Evolutionary conservation across 305 asterid species (phyloP).

Genomic region (Solanum chacoense): DNA sequence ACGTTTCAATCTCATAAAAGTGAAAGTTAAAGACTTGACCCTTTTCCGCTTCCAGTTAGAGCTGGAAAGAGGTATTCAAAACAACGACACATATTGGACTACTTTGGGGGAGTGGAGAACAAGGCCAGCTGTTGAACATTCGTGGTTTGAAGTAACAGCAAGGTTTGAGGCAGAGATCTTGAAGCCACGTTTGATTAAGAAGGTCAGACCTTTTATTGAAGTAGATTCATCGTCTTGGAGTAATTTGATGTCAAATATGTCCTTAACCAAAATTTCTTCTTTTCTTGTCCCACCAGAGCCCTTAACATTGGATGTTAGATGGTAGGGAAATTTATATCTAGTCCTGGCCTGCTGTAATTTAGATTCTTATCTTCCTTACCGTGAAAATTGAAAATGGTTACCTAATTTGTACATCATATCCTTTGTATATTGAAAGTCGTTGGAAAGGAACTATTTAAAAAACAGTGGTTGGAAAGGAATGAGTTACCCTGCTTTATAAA

Average conservation of each 20-base stretch:
- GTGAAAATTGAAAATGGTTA: neutral
- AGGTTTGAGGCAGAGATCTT: constrained; percentile 42
- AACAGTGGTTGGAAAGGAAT: neutral
- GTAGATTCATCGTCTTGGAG: constrained; percentile 58
- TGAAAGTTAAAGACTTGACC: constrained; percentile 32
- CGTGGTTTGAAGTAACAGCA: constrained; percentile 50
- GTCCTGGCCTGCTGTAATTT: neutral
- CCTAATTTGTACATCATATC: neutral
- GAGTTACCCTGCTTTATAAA: neutral
- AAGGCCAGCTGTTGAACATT: constrained; percentile 46
- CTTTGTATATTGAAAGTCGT: neutral
- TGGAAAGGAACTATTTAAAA: neutral
- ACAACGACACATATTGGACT: constrained; percentile 56
- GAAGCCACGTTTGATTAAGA: constrained; percentile 46
- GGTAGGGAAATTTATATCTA: constrained; percentile 23
- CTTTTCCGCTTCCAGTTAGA: constrained; percentile 59
- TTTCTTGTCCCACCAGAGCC: constrained; percentile 60
- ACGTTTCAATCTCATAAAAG: constrained; percentile 28
- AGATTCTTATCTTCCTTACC: neutral
- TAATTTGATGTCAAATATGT: constrained; percentile 55
- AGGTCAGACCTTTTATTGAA: constrained; percentile 36
- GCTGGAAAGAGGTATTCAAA: constrained; percentile 39
- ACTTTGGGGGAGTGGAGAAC: constrained; percentile 78
- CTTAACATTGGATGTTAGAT: constrained; percentile 71
- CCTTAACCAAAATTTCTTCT: constrained; percentile 68